Conservation (phyloP, 495 filamentous ascomycete species). For the Penicillium parvum region DNA sequence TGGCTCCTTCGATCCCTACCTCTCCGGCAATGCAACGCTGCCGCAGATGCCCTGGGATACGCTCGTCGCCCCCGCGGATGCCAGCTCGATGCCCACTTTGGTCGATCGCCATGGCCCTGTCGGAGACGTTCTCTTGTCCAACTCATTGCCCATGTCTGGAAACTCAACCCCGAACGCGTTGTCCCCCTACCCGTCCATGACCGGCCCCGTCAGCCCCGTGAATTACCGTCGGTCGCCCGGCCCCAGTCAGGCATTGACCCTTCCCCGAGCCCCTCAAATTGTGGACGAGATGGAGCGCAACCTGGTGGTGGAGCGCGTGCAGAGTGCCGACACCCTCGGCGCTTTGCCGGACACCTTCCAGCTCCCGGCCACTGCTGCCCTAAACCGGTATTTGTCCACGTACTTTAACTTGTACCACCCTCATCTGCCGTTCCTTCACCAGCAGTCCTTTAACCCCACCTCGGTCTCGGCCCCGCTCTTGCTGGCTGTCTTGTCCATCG, state of each 20-base stretch:
- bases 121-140: conserved; percentile 60
- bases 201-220: conserved; percentile 65
- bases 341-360: conserved; percentile 87
- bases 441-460: conserved; percentile 81
- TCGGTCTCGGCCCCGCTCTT: conserved; percentile 74
- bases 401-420: conserved; percentile 98
- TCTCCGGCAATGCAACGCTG: conserved; percentile 70
- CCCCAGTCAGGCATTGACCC: conserved; percentile 57
- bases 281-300: conserved; percentile 74
- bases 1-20: conserved; percentile 62
- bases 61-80: conserved; percentile 63
- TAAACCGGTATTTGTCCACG: conserved; percentile 88
- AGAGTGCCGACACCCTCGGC: conserved; percentile 68
- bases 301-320: conserved; percentile 80
- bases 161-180: conserved; percentile 75
- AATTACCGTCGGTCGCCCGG: conserved; percentile 66
- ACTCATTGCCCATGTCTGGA: conserved; percentile 63
- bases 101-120: conserved; percentile 59
- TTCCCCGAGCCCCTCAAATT: conserved; percentile 63
- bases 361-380: conserved; percentile 65
- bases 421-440: conserved; percentile 93
- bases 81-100: conserved; percentile 59
- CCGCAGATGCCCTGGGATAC: conserved; percentile 90
- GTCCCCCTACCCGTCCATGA: conserved; percentile 73
- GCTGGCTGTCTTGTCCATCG: conserved; percentile 90